Evolutionary conservation across 2,329 filamentous ascomycete species (phyloP).

Genomic region (Tolypocladium endophyticum): DNA sequence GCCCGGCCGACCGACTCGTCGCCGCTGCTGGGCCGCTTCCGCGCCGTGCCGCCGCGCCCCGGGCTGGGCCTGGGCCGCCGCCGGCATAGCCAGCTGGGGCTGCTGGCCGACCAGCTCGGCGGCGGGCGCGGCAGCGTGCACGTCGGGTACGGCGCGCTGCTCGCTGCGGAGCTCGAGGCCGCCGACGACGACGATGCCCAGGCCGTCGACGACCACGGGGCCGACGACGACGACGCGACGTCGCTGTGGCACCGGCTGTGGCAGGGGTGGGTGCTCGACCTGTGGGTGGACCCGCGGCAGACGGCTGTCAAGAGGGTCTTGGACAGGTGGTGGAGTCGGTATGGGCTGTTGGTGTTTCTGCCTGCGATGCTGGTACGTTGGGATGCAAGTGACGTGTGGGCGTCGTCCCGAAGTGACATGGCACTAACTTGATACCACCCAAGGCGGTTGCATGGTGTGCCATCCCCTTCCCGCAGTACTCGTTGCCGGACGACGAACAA

Average conservation of each 20-base stretch:
- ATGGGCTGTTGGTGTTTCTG: slow-evolving; percentile 48
- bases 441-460: slow-evolving; percentile 56
- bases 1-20: slow-evolving; percentile 43
- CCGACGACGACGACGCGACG: slow-evolving; percentile 21
- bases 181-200: slow-evolving; percentile 19
- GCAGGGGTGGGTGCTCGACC: slow-evolving; percentile 32
- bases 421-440: neutral
- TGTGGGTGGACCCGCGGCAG: slow-evolving; percentile 52
- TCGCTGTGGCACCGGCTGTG: slow-evolving; percentile 22
- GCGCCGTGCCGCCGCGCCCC: slow-evolving; percentile 43
- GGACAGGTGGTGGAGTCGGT: slow-evolving; percentile 53
- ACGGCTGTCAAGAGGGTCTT: slow-evolving; percentile 46
- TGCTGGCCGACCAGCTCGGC: slow-evolving; percentile 25
- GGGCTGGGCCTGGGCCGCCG: slow-evolving; percentile 15
- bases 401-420: too few relatives aligned
- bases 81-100: slow-evolving; percentile 24
- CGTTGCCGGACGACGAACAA: slow-evolving; percentile 34
- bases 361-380: slow-evolving; percentile 47
- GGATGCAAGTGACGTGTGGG: neutral
- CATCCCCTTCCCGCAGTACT: slow-evolving; percentile 54
- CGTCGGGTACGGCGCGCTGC: slow-evolving; percentile 43
- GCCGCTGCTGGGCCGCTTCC: slow-evolving; percentile 54
- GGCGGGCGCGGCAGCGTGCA: slow-evolving; percentile 41
- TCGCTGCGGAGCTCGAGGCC: slow-evolving; percentile 31
- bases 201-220: slow-evolving; percentile 13